phyloP scores from a whole-genome alignment of 805 yeast species.

The Monosporozyma solicola region DNA sequence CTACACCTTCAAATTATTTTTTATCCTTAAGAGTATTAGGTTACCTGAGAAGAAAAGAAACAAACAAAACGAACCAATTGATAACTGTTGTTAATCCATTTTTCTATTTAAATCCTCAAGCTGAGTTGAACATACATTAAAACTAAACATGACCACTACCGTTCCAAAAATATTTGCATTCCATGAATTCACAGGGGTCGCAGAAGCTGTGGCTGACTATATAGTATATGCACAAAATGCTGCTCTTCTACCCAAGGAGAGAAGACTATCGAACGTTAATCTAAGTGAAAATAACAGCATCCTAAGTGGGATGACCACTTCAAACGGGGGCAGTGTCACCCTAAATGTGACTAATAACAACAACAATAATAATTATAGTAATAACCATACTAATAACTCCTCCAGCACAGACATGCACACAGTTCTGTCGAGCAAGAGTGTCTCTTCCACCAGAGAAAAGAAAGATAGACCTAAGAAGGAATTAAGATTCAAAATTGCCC shows the following conservation, averaged over 20 bases:
- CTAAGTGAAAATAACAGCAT: slow-evolving; percentile 5
- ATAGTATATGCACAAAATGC: slow-evolving; percentile 78
- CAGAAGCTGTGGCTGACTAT: slow-evolving; percentile 95
- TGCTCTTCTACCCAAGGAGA: slow-evolving; percentile 24
- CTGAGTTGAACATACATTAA: too few species aligned
- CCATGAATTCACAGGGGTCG: slow-evolving; percentile 82
- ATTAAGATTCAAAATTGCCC: slow-evolving; percentile 77
- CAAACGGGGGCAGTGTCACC: not conserved
- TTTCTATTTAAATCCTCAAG: too few species aligned
- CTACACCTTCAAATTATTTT: too few species aligned
- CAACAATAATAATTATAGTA: not conserved
- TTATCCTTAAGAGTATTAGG: too few species aligned
- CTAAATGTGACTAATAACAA: not conserved
- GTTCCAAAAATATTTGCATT: slow-evolving; percentile 91
- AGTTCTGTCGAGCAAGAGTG: slow-evolving; percentile 16
- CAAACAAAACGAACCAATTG: too few species aligned
- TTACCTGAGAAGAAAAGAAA: too few species aligned
- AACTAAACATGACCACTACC: slow-evolving; percentile 65
- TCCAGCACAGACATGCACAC: slow-evolving; percentile 12
- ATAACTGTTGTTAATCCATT: too few species aligned
- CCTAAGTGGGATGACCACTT: not conserved
- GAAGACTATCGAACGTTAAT: slow-evolving; percentile 16
- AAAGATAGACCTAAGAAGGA: slow-evolving; percentile 48
- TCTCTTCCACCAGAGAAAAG: slow-evolving; percentile 13
- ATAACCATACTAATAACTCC: slow-evolving; percentile 1